Conservation (phyloP, 2,329 filamentous ascomycete genomes). For the Aspergillus neotritici region DNA sequence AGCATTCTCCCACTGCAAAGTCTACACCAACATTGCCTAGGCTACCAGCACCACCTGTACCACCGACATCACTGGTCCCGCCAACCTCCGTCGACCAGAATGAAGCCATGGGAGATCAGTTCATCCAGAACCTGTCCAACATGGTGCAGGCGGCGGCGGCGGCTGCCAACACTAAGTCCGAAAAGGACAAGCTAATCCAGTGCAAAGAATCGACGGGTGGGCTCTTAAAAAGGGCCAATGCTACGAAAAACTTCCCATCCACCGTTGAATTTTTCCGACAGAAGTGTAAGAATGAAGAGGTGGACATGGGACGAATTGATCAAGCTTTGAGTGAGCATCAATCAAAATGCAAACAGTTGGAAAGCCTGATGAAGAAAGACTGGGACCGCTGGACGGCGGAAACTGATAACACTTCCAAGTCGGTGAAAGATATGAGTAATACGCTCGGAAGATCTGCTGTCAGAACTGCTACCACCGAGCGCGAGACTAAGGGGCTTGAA, state of each 20-base stretch:
- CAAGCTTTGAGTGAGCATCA: constrained; percentile 14
- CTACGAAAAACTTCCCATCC: constrained; percentile 19
- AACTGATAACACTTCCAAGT: too few relatives aligned
- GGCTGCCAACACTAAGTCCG: constrained; percentile 19
- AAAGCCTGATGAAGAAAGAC: constrained; percentile 8
- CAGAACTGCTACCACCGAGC: too few relatives aligned
- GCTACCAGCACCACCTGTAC: background rate
- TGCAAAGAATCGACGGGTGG: constrained; percentile 32
- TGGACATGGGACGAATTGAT: constrained; percentile 18
- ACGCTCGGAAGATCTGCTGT: too few relatives aligned
- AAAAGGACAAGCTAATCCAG: constrained; percentile 22
- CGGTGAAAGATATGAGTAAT: too few relatives aligned
- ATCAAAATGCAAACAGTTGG: constrained; percentile 11
- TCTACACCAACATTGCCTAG: background rate
- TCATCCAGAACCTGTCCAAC: constrained; percentile 23
- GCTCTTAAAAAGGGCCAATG: constrained; percentile 27
- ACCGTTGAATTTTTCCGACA: constrained; percentile 17
- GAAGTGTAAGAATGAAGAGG: constrained; percentile 14
- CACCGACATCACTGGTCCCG: background rate
- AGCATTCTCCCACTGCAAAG: too few relatives aligned
- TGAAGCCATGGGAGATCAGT: constrained; percentile 34
- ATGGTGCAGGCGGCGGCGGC: constrained; percentile 21
- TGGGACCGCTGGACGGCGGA: too few relatives aligned
- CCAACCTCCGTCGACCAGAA: background rate
- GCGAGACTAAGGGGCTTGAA: too few relatives aligned